Evolutionary conservation across 441 rosid species (phyloP), one percentile per base, ranked within the genome.

Genomic region (Gossypium schwendimanii): DNA sequence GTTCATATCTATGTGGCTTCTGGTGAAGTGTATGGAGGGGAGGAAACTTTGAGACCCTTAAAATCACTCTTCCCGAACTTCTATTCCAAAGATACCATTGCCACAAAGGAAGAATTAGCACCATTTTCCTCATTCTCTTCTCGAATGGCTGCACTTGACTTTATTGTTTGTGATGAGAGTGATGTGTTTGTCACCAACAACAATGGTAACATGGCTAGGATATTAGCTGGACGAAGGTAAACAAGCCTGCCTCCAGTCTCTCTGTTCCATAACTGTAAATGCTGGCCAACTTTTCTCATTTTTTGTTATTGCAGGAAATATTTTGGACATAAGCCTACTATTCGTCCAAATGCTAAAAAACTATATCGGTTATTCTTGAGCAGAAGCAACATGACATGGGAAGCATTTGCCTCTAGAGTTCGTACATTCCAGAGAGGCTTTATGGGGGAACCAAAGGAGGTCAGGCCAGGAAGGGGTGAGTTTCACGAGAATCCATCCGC

Each of bases 161-260:
- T 95, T 75, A 82, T 89, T 54, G 99, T 95, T 52, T 96, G 98
- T 53, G 98, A 96, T 77, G 92, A 91, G 84, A 96, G 99, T 77
- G 92, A 89, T 76, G 96, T 96, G 3, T 93, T 96, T 75, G 98
- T 93, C 39, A 91, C 99, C 41, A 96, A 96, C 81, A 96, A 96
- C 82, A 96, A 96, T 31, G 99, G 99, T 62, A 96, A 96, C 82
- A 96, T 96, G 99, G 99, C 99, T 4, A 88, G 80, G 78, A 96
- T 93, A 23, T 79, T 96, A 83, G 97, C 99, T 15, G 99, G 99
- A 71, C 76, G 97, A 78, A 91, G 99, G 99, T 89, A 82, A 31
- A 59, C 20, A 49, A 52, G 49, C 66, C 53, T 70, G 31, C 57
- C 4, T 41, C 78, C 23, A 31, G 15, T 53, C 44, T 59, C 26